Percentiles rank a stretch among this genome's conserved stretches.
These are phyloP conservation scores for Akanthomyces dipterigenus DNA, from an alignment of 2,329 filamentous ascomycete genomes.

Conservation along the genomic window DNA sequence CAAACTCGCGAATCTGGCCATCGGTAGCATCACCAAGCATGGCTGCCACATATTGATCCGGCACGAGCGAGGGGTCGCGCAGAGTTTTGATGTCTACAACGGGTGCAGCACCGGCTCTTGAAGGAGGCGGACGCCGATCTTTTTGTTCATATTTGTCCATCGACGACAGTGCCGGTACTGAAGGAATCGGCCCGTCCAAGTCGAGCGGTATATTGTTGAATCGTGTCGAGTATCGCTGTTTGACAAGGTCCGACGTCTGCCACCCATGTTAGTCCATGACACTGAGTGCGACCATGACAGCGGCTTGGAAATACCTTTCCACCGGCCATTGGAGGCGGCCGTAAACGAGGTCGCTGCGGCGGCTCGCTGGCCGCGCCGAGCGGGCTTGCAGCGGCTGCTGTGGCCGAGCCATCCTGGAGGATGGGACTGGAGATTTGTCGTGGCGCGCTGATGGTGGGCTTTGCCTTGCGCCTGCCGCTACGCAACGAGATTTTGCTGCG, in stretches of 20 bases:
- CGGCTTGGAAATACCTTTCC: slow-evolving; percentile 43
- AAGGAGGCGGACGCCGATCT: slow-evolving; percentile 46
- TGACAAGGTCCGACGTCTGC: slow-evolving; percentile 76
- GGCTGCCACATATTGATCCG: slow-evolving; percentile 71
- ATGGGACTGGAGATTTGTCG: slow-evolving; percentile 58
- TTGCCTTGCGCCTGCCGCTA: slow-evolving; percentile 54
- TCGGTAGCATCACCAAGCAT: slow-evolving; percentile 80
- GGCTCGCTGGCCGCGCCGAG: slow-evolving; percentile 17
- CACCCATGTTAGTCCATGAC: slow-evolving; percentile 9
- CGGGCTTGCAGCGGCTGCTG: slow-evolving; percentile 21
- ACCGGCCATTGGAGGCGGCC: slow-evolving; percentile 44
- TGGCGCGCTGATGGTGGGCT: slow-evolving; percentile 56
- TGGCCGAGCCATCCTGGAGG: slow-evolving; percentile 36
- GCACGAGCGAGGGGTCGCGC: slow-evolving; percentile 68
- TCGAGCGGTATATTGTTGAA: slow-evolving; percentile 73
- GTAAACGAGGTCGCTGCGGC: slow-evolving; percentile 33
- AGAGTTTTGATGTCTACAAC: slow-evolving; percentile 71
- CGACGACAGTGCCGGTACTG: slow-evolving; percentile 62
- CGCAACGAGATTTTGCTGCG: slow-evolving; percentile 56
- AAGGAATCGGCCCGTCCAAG: slow-evolving; percentile 61
- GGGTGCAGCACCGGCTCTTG: slow-evolving; percentile 50
- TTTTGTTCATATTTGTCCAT: slow-evolving; percentile 51
- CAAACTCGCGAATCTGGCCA: slow-evolving; percentile 77
- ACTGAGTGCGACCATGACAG: background rate
- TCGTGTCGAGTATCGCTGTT: slow-evolving; percentile 87